Evolutionary conservation across 2,329 filamentous ascomycete species (phyloP).

Genomic region (Claviceps cyperi): DNA sequence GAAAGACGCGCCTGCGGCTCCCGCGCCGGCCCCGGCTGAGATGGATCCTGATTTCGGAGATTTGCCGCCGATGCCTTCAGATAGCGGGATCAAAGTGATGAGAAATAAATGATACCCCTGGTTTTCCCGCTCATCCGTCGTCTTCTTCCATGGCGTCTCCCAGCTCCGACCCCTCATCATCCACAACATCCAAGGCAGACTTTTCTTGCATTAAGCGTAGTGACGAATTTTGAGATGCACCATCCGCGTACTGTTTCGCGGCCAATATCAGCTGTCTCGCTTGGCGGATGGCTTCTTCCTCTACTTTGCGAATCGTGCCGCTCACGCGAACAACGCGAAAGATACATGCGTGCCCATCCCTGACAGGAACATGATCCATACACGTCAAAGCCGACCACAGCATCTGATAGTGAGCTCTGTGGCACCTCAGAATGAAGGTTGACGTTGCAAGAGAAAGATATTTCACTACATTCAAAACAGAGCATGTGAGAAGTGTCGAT

Average conservation of each 20-base stretch:
- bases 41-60: conserved; percentile 36
- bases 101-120: conserved; percentile 42
- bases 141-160: conserved; percentile 32
- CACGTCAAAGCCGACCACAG: conserved; percentile 84
- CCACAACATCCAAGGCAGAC: conserved; percentile 27
- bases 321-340: conserved; percentile 77
- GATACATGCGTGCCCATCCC: conserved; percentile 51
- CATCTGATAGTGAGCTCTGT: conserved; percentile 68
- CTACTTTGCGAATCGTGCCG: conserved; percentile 83
- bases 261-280: conserved; percentile 58
- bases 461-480: conserved; percentile 47
- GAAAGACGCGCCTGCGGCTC: conserved; percentile 13
- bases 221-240: conserved; percentile 7
- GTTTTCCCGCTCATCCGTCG: conserved; percentile 23
- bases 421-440: conserved; percentile 78
- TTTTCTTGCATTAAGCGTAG: conserved; percentile 15
- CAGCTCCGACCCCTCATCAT: conserved; percentile 22
- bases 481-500: neutral
- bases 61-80: conserved; percentile 35
- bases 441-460: conserved; percentile 87
- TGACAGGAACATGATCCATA: conserved; percentile 53
- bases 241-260: conserved; percentile 33
- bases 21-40: conserved; percentile 10
- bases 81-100: conserved; percentile 58
- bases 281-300: conserved; percentile 74